Evolutionary conservation across 192 early-diverging fungal genomes (phyloP), one percentile per base, ranked within the genome.

Genomic region (Obelidium mucronatum): DNA sequence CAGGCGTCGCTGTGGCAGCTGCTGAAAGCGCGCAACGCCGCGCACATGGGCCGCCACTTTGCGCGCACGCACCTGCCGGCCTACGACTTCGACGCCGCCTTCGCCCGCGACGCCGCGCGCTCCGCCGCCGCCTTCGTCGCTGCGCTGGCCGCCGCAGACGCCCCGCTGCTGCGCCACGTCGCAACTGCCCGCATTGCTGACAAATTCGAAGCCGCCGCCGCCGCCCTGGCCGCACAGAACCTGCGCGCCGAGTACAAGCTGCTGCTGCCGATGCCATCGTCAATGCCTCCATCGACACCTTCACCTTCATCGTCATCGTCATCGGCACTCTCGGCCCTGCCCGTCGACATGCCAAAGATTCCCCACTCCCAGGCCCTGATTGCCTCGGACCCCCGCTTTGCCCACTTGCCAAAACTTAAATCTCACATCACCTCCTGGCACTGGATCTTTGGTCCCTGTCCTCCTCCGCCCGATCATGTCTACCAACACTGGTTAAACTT

Each of bases 381-480:
- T 58, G 69, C 69, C 33, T 58, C 53, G 6, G 34, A 58, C 53
- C 69, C 69, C 11, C 72, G 67, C 28, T 67, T 58, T 48, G 68
- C 62, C 44, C 53, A 37, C 63, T 22, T 63, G 28, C 53, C 68
- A 4, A 40, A 48, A 30, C 69, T 74, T 36, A 59, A 66, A 73
- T 44, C 70, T 34, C 17, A 53, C 37, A 67, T 81, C 42, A 74
- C 78, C 3, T 68, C 78, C 13, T 53, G 73, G 37, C 80, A 86
- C 76, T 81, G 83, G 58, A 75, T 79, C 33, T 86, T 81, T 62
- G 85, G 85, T 3, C 85, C 85, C 30, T 84, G 73, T 42, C 82
- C 85, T 5, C 68, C 75, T 8, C 82, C 85, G 15, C 61, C 72
- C 24, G 79, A 70, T 26, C 82, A 84, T 60, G 62, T 80, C 19